A percentile compares a stretch with the other conserved stretches of the same genome.
These are phyloP conservation scores for Fusarium succisae DNA, from an alignment of 2,329 filamentous ascomycete species.

Conservation along the genomic window DNA sequence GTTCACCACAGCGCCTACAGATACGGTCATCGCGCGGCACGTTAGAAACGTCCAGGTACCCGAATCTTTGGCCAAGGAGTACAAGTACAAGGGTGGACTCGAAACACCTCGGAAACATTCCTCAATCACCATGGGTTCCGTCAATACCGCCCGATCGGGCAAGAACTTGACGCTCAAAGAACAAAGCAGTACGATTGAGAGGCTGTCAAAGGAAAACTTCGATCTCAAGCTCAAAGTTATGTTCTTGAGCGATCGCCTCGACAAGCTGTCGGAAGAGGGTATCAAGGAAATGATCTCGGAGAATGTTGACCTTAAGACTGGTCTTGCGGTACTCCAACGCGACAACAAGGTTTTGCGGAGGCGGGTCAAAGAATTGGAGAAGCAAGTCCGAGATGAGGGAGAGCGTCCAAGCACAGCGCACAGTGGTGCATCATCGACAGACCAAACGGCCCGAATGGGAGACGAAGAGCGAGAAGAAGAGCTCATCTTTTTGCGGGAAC, in stretches of 20 bases:
- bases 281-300: conserved; percentile 98
- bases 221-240: conserved; percentile 97
- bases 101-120: conserved; percentile 65
- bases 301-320: conserved; percentile 94
- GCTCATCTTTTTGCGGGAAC: conserved; percentile 82
- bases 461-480: conserved; percentile 84
- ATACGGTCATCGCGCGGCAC: conserved; percentile 88
- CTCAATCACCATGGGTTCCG: conserved; percentile 57
- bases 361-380: conserved; percentile 86
- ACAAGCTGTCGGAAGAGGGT: conserved; percentile 93
- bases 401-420: conserved; percentile 68
- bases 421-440: conserved; percentile 66
- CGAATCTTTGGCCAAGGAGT: conserved; percentile 86
- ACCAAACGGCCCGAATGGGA: conserved; percentile 63
- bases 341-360: conserved; percentile 87
- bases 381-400: conserved; percentile 74
- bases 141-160: conserved; percentile 63
- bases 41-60: conserved; percentile 91
- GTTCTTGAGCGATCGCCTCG: conserved; percentile 92
- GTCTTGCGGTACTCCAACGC: conserved; percentile 86
- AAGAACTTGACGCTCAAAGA: conserved; percentile 91
- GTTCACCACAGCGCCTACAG: conserved; percentile 73
- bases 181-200: conserved; percentile 96
- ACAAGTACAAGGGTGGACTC: conserved; percentile 77
- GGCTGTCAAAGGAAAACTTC: conserved; percentile 97